phyloP scores from a whole-genome alignment of 768 basidiomycete genomes.

The Leccinum subgranulosum region DNA sequence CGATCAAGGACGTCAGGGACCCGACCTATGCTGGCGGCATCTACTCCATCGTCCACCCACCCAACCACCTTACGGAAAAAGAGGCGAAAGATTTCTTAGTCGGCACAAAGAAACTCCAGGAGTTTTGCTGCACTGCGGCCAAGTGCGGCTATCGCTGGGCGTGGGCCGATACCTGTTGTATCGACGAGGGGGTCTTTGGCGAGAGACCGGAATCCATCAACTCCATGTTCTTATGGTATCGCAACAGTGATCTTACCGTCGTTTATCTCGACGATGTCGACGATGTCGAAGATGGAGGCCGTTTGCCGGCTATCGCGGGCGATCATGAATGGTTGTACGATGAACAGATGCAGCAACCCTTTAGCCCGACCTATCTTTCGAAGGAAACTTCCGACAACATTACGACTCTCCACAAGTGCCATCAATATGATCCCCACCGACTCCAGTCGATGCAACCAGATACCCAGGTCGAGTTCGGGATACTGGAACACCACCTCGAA shows the following conservation, averaged over 20 bases:
- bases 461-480: constrained; percentile 19
- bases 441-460: constrained; percentile 15
- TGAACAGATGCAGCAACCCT: constrained; percentile 14
- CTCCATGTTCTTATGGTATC: constrained; percentile 30
- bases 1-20: constrained; percentile 15
- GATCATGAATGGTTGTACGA: constrained; percentile 16
- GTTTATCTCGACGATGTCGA: constrained; percentile 29
- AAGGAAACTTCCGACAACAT: not conserved
- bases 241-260: constrained; percentile 23
- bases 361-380: constrained; percentile 1
- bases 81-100: not conserved
- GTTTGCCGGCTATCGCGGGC: constrained; percentile 1
- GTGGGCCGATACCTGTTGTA: constrained; percentile 30
- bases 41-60: constrained; percentile 12
- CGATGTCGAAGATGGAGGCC: constrained; percentile 15
- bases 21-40: constrained; percentile 7
- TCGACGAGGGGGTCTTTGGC: constrained; percentile 21
- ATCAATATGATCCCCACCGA: not conserved
- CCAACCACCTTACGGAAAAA: not conserved
- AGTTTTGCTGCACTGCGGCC: constrained; percentile 27
- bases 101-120: constrained; percentile 24
- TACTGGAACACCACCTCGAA: constrained; percentile 10
- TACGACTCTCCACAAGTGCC: constrained; percentile 11
- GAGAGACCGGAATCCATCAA: constrained; percentile 30
- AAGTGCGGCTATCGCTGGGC: constrained; percentile 32